Percentiles rank a stretch among this genome's conserved stretches.
These are phyloP conservation scores for Purpureocillium takamizusanense DNA, from an alignment of 2,329 filamentous ascomycete species.

Conservation along the genomic window DNA sequence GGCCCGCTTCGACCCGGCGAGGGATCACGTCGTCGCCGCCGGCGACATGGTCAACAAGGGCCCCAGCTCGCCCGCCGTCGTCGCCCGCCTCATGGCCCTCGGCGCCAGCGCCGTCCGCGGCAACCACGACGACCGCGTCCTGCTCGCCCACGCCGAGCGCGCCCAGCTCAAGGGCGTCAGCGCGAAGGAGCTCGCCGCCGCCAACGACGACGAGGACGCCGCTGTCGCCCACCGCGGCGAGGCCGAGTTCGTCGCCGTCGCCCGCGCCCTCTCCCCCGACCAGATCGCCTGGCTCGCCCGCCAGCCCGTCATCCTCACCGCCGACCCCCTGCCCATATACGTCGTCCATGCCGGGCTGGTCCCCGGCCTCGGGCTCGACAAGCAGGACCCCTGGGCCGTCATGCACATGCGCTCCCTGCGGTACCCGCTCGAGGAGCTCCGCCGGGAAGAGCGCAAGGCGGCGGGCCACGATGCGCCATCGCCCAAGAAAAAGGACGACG, in stretches of 20 bases:
- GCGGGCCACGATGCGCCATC: slow-evolving; percentile 4
- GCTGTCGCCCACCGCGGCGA: slow-evolving; percentile 24
- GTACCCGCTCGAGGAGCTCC: slow-evolving; percentile 32
- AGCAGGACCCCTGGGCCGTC: slow-evolving; percentile 67
- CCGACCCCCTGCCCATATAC: slow-evolving; percentile 56
- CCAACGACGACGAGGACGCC: slow-evolving; percentile 12
- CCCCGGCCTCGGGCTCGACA: slow-evolving; percentile 59
- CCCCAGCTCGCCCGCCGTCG: slow-evolving; percentile 69
- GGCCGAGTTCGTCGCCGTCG: slow-evolving; percentile 39
- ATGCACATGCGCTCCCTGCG: slow-evolving; percentile 90
- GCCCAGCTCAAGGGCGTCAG: slow-evolving; percentile 14
- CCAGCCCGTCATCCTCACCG: slow-evolving; percentile 69
- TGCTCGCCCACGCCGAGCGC: slow-evolving; percentile 48
- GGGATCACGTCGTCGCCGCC: slow-evolving; percentile 66
- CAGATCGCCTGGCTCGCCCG: slow-evolving; percentile 61
- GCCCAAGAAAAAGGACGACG: slow-evolving; percentile 1
- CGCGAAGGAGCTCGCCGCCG: no score
- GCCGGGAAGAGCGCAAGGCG: slow-evolving; percentile 26
- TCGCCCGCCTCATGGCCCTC: slow-evolving; percentile 64
- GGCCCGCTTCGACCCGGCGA: slow-evolving; percentile 44
- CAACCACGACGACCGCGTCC: slow-evolving; percentile 82
- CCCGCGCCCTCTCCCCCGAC: slow-evolving; percentile 40
- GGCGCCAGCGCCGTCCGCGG: slow-evolving; percentile 78
- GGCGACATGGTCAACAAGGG: slow-evolving; percentile 84
- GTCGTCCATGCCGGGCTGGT: slow-evolving; percentile 83